These are phyloP conservation scores for Fusarium citri DNA, from an alignment of 2,329 filamentous ascomycete species.

Conservation along the genomic window DNA sequence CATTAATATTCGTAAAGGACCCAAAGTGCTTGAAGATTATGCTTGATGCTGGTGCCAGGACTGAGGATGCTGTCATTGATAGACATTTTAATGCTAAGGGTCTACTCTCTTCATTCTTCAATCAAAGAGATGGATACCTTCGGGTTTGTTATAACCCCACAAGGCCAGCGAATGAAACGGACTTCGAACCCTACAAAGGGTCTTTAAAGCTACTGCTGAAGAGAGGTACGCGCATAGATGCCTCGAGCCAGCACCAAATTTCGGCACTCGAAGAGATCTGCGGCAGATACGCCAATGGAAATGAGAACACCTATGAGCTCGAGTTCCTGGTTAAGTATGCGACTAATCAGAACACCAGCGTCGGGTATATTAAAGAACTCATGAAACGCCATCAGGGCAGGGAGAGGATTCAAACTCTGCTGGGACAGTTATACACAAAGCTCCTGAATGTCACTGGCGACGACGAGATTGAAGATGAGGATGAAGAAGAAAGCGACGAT, in stretches of 20 bases:
- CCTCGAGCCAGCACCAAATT: not conserved
- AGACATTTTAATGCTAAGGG: not conserved
- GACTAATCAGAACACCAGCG: not conserved
- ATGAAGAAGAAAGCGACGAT: no score
- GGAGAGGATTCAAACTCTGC: not conserved
- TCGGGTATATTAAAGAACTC: not conserved
- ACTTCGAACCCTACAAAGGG: not conserved
- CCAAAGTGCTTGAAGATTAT: conserved; percentile 5
- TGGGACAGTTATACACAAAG: conserved; percentile 1
- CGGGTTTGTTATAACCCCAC: no score
- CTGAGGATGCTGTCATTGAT: not conserved
- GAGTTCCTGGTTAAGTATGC: conserved; percentile 13
- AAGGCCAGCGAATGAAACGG: not conserved
- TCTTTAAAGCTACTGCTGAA: conserved; percentile 3
- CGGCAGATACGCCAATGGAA: not conserved
- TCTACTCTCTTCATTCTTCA: not conserved
- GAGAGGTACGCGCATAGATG: conserved; percentile 3
- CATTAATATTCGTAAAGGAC: not conserved
- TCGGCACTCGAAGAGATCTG: conserved; percentile 5
- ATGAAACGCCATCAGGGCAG: not conserved
- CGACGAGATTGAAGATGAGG: not conserved
- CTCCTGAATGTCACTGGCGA: not conserved
- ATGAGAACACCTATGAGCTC: not conserved
- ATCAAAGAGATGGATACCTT: no score
- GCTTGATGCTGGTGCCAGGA: conserved; percentile 11